A percentile compares a stretch with the other conserved stretches of the same genome.
Evolutionary conservation across 148 eudicot species (phyloP).

Genomic region (Gaultheria prostrata): DNA sequence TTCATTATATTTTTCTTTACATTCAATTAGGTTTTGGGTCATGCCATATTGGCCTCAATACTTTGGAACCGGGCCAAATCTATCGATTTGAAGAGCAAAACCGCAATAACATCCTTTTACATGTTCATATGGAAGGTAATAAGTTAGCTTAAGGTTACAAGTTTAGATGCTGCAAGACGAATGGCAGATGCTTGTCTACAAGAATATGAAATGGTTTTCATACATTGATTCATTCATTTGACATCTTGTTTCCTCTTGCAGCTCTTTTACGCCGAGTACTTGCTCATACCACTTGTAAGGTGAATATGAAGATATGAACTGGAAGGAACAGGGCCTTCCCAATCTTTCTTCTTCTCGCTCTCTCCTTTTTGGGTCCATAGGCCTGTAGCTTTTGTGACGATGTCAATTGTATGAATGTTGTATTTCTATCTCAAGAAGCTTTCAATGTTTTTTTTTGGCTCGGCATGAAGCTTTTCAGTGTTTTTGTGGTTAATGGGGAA

Average conservation of each 20-base stretch:
- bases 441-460: background rate
- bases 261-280: conserved; percentile 97
- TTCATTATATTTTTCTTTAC: conserved; percentile 12
- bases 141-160: background rate
- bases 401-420: conserved; percentile 3
- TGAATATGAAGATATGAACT: conserved; percentile 27
- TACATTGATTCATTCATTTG: background rate
- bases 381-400: background rate
- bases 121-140: conserved; percentile 99
- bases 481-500: background rate
- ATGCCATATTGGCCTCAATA: conserved; percentile 50
- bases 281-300: conserved; percentile 91
- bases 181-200: background rate
- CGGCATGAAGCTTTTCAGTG: too few relatives aligned
- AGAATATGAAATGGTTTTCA: background rate
- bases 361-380: background rate
- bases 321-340: background rate
- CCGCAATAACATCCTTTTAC: conserved; percentile 87
- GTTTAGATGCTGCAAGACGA: background rate
- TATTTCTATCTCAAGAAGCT: background rate
- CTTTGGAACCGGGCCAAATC: conserved; percentile 85
- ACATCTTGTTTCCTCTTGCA: conserved; percentile 37
- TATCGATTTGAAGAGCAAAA: conserved; percentile 75
- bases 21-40: conserved; percentile 71
- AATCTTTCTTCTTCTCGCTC: background rate